Conservation (phyloP, 1,284 basidiomycete genomes). For the Megacollybia platyphylla region DNA sequence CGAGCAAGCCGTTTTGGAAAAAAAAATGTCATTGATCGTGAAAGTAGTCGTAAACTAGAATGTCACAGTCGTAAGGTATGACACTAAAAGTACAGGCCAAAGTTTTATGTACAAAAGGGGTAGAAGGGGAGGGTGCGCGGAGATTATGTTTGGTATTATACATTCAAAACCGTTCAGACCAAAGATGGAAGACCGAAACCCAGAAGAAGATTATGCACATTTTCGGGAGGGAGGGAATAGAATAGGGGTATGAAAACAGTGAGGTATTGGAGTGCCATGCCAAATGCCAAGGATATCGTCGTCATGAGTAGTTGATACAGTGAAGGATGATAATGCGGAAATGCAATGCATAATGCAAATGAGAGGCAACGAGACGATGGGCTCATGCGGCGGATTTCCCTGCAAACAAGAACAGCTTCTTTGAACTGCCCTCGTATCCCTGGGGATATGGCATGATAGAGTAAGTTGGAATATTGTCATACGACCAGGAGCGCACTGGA, state of each 20-base stretch:
- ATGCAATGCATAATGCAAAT: not conserved
- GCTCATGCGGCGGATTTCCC: not conserved
- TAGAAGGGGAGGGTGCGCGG: no score
- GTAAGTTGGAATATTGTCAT: constrained; percentile 1
- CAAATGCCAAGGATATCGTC: not conserved
- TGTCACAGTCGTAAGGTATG: no score
- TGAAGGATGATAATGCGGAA: not conserved
- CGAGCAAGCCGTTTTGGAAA: no score
- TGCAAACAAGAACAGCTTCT: constrained; percentile 3
- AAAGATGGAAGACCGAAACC: not conserved
- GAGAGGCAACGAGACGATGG: not conserved
- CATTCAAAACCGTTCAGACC: no score
- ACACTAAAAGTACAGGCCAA: no score
- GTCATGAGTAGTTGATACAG: not conserved
- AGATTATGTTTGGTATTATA: no score
- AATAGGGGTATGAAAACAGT: not conserved
- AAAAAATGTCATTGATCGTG: no score
- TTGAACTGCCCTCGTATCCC: not conserved
- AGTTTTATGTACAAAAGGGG: no score
- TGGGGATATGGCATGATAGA: not conserved
- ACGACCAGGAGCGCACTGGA: constrained; percentile 1
- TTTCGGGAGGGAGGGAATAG: not conserved
- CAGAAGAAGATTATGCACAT: not conserved
- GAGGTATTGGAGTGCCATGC: not conserved
- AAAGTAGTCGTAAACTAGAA: no score